These are phyloP conservation scores for Pseudoturritis turrita DNA, from an alignment of 345 rosid genomes.

Conservation along the genomic window DNA sequence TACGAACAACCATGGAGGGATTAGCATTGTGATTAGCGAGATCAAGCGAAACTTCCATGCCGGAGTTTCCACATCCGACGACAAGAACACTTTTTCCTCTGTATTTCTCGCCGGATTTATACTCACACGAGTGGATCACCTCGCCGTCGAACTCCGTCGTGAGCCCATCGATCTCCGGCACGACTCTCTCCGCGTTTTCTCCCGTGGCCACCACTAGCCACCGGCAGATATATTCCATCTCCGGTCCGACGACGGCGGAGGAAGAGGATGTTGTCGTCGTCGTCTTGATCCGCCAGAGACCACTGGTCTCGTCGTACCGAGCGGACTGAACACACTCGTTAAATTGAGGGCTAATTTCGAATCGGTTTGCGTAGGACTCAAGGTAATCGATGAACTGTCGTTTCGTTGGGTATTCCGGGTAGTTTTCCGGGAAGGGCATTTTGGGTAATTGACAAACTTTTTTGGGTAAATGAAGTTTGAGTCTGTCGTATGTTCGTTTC, in stretches of 20 bases:
- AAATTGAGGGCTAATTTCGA: constrained; percentile 67
- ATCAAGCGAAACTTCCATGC: constrained; percentile 96
- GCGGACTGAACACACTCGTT: constrained; percentile 85
- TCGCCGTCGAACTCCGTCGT: constrained; percentile 57
- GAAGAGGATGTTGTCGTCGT: constrained; percentile 30
- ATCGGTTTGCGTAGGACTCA: constrained; percentile 55
- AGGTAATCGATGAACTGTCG: constrained; percentile 70
- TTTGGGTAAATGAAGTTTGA: constrained; percentile 75
- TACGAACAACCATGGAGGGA: constrained; percentile 81
- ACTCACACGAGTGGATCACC: constrained; percentile 60
- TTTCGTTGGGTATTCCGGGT: constrained; percentile 75
- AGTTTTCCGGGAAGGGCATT: constrained; percentile 67
- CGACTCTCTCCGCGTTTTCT: constrained; percentile 79
- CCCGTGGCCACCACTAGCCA: constrained; percentile 98
- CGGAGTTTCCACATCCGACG: constrained; percentile 96
- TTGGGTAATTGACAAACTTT: constrained; percentile 79
- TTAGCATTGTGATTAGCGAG: constrained; percentile 67
- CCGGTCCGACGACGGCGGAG: constrained; percentile 10
- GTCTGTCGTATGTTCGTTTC: constrained; percentile 68
- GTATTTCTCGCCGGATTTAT: constrained; percentile 77
- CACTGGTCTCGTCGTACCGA: constrained; percentile 65
- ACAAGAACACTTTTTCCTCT: constrained; percentile 69
- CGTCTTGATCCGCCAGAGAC: constrained; percentile 74
- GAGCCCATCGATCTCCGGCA: constrained; percentile 72
- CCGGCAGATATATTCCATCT: constrained; percentile 76